Evolutionary conservation across 495 filamentous ascomycete genomes (phyloP), one percentile per base, ranked within the genome.

Genomic region (Neurospora sp.): DNA sequence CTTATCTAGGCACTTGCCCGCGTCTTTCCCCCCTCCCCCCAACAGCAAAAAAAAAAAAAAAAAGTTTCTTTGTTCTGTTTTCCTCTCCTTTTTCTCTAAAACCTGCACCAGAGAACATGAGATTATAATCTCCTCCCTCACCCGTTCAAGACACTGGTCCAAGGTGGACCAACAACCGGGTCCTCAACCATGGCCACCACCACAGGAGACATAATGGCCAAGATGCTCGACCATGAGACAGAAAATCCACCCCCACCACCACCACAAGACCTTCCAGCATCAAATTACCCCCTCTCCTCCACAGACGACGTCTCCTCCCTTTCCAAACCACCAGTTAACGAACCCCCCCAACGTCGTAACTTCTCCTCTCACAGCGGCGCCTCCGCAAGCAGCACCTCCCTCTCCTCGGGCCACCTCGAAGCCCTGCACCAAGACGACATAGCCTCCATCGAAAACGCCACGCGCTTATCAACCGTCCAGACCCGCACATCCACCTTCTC

Each of bases 401-500:
- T 61, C 70, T 79, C 78, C 40, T 75, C 75, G 0, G 40, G 20
- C 12, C 45, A 39, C 45, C 81, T 81, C n/a, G 20, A 22, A 59
- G 48, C 69, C 75, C 65, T 73, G 80, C 72, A 75, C 48, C 48
- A 73, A 4, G 77, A 83, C 44, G 80, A 78, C 16, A 45, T 84
- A 14, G 71, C 72, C 4, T 78, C 83, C 22, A 77, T 83, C 18
- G 80, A 82, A 72, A 75, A 79, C 14, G 80, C 81, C 38, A 77
- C 83, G 14, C 61, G 16, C 3, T 41, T 27, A 2, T 65, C 73
- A 16, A 18, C 75, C 40, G 73, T 76, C 3, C 77, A 77, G 41
- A 85, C 83, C 9, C 75, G 74, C 12, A 88, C 88, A 8, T 89
- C 88, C 40, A 79, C 89, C 70, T 84, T 82, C 10, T 93, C 89